phyloP scores from a whole-genome alignment of 177 flowering plant species.

The Vitis hybrid region DNA sequence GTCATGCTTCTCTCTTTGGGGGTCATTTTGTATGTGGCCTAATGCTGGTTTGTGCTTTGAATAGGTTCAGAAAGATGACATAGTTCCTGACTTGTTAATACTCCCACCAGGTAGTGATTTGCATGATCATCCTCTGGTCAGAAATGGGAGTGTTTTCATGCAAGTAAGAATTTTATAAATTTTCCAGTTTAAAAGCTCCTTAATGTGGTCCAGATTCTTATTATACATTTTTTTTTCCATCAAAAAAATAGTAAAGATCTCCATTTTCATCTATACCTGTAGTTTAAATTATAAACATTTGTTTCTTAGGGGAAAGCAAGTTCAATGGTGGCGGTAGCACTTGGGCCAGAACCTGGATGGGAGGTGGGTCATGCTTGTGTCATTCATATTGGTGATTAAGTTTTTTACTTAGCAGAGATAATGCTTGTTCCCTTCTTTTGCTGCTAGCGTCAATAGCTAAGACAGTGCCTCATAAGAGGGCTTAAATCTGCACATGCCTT shows the following conservation, averaged over 20 bases:
- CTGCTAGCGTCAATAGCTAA: not conserved
- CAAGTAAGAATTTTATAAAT: constrained; percentile 55
- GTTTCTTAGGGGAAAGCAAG: constrained; percentile 76
- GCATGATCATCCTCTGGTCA: constrained; percentile 78
- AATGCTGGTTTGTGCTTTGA: constrained; percentile 7
- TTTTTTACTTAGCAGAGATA: not conserved
- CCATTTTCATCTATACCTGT: not conserved
- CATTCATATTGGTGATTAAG: not conserved
- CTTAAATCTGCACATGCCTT: not conserved
- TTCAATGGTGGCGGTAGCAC: constrained; percentile 90
- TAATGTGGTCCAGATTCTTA: not conserved
- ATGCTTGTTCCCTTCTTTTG: not conserved
- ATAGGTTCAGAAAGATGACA: constrained; percentile 77
- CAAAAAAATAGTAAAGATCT: not conserved
- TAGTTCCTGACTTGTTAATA: constrained; percentile 71
- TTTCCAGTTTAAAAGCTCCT: not conserved
- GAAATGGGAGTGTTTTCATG: constrained; percentile 70
- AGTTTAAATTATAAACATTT: not conserved
- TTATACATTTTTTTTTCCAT: not conserved
- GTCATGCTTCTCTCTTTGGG: not conserved
- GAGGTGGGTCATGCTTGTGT: constrained; percentile 40
- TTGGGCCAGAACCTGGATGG: constrained; percentile 83
- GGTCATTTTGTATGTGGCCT: not conserved
- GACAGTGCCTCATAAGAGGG: not conserved
- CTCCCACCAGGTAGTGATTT: constrained; percentile 86